Evolutionary conservation across 2,329 filamentous ascomycete genomes (phyloP), one percentile per base, ranked within the genome.

Genomic region (Pyrenophora tritici-repentis): DNA sequence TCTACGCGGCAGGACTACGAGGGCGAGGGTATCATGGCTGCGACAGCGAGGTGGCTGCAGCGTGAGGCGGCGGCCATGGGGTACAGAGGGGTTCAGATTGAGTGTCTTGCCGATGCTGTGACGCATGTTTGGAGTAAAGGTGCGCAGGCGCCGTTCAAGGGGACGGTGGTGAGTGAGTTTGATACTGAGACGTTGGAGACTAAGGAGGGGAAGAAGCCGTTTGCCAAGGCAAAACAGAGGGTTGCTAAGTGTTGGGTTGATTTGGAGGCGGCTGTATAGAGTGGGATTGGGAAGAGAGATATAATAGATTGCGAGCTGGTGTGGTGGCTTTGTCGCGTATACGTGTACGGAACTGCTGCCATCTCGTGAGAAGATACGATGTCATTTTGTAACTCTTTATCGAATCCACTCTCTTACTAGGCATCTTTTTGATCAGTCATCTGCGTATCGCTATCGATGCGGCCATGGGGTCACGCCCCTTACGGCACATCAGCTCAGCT

Each of bases 31-130:
- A 42, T 75, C 17, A 75, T 75, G 73, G 63, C 58, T 26, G 63
- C 56, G 2, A 46, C 70, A 46, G 69, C 73, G 32, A 58, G 73
- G 38, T 75, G 66, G 59, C 36, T 75, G 47, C 75, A 75, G 70
- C 61, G 67, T 8, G 70, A 75, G 53, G 72, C 70, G 12, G 62
- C 58, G 9, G 42, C 34, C 31, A 58, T 58, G 47, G 74, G 74
- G 0, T 76, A 60, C 45, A 58, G 63, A 16, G 67, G 55, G 10
- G 62, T 76, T 47, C 67, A 74, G 51, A 75, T 76, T 47, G 73
- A 74, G 55, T 58, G 57, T 10, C 43, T 72, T 18, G 50, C 62
- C 35, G 65, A 72, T 61, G 54, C 61, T 2, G 70, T 74, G 9
- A 62, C 49, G 24, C 49, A 64, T 48, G 61, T 68, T 9, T 74